Conservation (phyloP, 768 basidiomycete species). For the Peribolospora kevripleyi region DNA sequence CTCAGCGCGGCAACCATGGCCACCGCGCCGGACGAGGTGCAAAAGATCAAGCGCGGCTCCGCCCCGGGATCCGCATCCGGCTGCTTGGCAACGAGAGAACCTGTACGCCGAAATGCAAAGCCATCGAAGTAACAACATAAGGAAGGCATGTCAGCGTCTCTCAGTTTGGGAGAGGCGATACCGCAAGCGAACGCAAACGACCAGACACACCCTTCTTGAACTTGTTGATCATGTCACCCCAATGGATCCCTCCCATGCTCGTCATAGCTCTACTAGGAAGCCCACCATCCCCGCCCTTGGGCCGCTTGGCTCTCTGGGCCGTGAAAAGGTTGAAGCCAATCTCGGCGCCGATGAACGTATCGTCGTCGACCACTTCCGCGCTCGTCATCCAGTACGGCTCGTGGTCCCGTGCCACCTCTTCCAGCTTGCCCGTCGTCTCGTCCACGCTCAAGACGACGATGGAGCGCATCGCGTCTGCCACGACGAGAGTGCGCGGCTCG, state of each 20-base stretch:
- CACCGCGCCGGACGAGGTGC: constrained; percentile 55
- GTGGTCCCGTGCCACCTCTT: constrained; percentile 45
- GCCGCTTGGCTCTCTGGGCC: neutral
- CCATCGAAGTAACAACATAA: neutral
- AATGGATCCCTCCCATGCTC: constrained; percentile 41
- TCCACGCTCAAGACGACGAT: constrained; percentile 40
- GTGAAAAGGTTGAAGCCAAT: constrained; percentile 25
- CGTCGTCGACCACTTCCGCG: constrained; percentile 24
- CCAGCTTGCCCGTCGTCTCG: constrained; percentile 21
- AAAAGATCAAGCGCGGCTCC: constrained; percentile 40
- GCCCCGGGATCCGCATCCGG: constrained; percentile 22
- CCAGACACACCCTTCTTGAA: constrained; percentile 22
- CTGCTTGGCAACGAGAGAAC: constrained; percentile 29
- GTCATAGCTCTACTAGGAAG: constrained; percentile 29
- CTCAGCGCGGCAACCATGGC: constrained; percentile 42
- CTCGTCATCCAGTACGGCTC: constrained; percentile 29
- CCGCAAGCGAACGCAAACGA: neutral
- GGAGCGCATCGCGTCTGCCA: constrained; percentile 62
- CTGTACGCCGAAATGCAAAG: constrained; percentile 19
- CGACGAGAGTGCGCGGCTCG: constrained; percentile 24
- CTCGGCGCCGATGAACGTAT: constrained; percentile 45
- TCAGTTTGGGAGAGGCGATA: constrained; percentile 18
- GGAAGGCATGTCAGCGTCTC: constrained; percentile 23
- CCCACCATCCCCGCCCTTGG: constrained; percentile 17
- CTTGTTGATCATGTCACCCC: constrained; percentile 54